Evolutionary conservation across 441 rosid genomes (phyloP), one percentile per base, ranked within the genome.

Genomic region (Pelargonium cotyledonis): DNA sequence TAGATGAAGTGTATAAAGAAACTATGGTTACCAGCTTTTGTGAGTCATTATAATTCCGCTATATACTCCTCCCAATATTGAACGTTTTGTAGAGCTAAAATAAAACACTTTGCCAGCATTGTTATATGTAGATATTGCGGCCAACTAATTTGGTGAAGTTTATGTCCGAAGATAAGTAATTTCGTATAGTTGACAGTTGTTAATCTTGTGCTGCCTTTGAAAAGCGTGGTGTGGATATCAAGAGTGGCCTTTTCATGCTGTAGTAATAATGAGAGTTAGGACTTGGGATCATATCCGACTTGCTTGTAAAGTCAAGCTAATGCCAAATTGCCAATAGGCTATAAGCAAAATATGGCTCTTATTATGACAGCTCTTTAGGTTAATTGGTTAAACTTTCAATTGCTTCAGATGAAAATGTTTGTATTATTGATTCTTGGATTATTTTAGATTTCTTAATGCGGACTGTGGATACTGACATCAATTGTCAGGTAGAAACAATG

Each of bases 401-500:
- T 14, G 51, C 8, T 46, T 8, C 51, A 46, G 51, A 46, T 46
- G 14, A 46, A 8, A 46, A 46, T 8, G 51, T 46, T 10, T 46
- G 12, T 8, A 10, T 14, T 46, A 8, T 31, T 61, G 19, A 23
- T 46, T 26, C 58, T 55, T 68, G 53, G 69, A 62, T 55, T 12
- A 2, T 18, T 61, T 76, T 53, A 41, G 51, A 18, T 72, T 44
- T 57, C 60, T 9, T 43, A 68, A 44, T 65, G 29, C 47, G 71
- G 65, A 58, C 65, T 67, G 62, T 47, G 18, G 67, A 69, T 64
- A 10, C 14, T 65, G 63, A 43, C 47, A 66, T 76, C 67, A 66
- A 61, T 73, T 71, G 69, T 60, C 85, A 94, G 97, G 96, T 89
- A 63, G 92, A 94, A 81, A 82, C 95, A 44, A 76, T 88, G 83